phyloP scores from a whole-genome alignment of 75 land plant genomes.

The Picea glauca region DNA sequence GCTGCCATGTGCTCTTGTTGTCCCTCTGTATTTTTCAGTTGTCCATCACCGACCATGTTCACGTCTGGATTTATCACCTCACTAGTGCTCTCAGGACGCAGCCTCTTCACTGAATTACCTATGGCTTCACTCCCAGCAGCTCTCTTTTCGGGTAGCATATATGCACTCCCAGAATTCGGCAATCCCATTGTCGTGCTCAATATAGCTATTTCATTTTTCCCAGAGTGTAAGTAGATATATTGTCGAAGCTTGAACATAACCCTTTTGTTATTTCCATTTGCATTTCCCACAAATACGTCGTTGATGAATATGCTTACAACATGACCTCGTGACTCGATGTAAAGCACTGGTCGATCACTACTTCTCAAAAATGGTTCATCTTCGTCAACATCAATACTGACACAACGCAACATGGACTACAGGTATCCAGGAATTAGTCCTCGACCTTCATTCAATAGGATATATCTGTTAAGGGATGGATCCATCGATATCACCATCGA shows the following conservation, averaged over 20 bases:
- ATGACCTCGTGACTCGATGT: neutral
- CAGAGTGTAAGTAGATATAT: no score
- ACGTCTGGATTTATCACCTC: neutral
- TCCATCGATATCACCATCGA: no score
- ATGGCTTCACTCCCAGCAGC: conserved; percentile 37
- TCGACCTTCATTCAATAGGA: no score
- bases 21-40: neutral
- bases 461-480: no score
- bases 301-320: neutral
- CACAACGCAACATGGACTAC: no score
- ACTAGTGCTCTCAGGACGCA: conserved; percentile 17
- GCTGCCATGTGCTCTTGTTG: no score
- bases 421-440: no score
- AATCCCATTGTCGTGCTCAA: no score
- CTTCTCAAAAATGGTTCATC: conserved; percentile 8
- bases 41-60: conserved; percentile 24
- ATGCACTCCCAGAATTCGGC: neutral
- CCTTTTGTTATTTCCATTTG: no score
- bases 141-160: conserved; percentile 94
- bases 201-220: no score
- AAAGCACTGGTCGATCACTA: neutral
- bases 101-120: conserved; percentile 27
- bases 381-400: conserved; percentile 1
- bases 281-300: neutral
- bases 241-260: no score